These are phyloP conservation scores for Esteya vermicola DNA, from an alignment of 2,329 filamentous ascomycete species.

Conservation along the genomic window DNA sequence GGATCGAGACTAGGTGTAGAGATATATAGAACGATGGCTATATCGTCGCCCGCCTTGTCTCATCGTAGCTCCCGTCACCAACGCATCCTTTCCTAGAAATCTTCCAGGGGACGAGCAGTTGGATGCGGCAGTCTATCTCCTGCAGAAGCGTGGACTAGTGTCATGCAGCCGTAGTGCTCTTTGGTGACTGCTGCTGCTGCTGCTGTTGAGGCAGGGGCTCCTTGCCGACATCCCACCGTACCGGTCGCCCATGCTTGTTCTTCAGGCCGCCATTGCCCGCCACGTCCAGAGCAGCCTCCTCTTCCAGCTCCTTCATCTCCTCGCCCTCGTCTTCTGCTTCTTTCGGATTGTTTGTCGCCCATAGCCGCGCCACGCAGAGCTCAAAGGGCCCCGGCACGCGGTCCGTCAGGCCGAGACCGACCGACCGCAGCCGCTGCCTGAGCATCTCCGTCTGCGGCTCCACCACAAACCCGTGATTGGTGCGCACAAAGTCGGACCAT, in stretches of 20 bases:
- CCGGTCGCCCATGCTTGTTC: slow-evolving; percentile 7
- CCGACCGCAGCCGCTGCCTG: slow-evolving; percentile 67
- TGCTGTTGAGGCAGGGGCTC: not conserved
- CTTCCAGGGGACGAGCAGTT: too few relatives aligned
- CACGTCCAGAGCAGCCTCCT: not conserved
- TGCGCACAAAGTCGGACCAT: slow-evolving; percentile 87
- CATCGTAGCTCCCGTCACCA: too few relatives aligned
- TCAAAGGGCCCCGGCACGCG: slow-evolving; percentile 80
- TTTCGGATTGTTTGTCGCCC: slow-evolving; percentile 63
- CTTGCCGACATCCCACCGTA: slow-evolving; percentile 2
- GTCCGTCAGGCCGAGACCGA: slow-evolving; percentile 84
- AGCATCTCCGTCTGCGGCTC: slow-evolving; percentile 88
- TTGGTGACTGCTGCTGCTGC: not conserved
- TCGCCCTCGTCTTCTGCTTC: slow-evolving; percentile 20
- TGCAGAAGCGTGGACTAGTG: too few relatives aligned
- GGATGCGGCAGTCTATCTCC: too few relatives aligned
- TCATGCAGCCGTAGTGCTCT: too few relatives aligned
- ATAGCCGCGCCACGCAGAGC: slow-evolving; percentile 70
- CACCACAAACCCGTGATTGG: slow-evolving; percentile 81
- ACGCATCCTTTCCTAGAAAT: too few relatives aligned
- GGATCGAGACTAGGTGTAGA: too few relatives aligned
- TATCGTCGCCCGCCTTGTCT: too few relatives aligned
- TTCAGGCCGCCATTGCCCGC: not conserved
- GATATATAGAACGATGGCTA: too few relatives aligned
- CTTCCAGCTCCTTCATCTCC: slow-evolving; percentile 6